phyloP scores from a whole-genome alignment of 345 rosid genomes.

The Carallia pectinifolia region DNA sequence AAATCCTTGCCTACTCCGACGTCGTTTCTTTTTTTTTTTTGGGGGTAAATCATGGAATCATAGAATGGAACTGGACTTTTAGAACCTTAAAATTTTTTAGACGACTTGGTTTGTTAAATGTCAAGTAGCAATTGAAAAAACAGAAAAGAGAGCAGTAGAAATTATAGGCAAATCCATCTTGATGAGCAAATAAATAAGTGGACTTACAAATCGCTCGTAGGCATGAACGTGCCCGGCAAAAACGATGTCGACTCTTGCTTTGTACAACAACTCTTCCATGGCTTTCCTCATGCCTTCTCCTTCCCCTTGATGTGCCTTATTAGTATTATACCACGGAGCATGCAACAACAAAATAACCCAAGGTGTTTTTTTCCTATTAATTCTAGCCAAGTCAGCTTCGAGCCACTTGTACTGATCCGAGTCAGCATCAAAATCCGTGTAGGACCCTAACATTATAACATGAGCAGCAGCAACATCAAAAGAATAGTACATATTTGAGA shows the following conservation, averaged over 20 bases:
- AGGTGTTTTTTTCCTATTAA: conserved; percentile 66
- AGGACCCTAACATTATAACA: conserved; percentile 69
- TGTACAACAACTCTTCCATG: conserved; percentile 70
- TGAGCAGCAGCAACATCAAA: conserved; percentile 68
- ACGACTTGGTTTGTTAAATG: no score
- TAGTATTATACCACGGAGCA: conserved; percentile 93
- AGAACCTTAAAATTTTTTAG: no score
- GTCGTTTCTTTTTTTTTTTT: no score
- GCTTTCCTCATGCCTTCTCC: conserved; percentile 80
- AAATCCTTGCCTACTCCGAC: no score
- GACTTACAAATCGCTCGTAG: conserved; percentile 87
- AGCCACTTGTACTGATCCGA: conserved; percentile 85
- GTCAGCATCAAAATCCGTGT: conserved; percentile 50
- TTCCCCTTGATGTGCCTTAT: conserved; percentile 82
- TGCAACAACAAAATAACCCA: conserved; percentile 83
- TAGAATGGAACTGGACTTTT: no score
- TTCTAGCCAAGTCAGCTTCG: conserved; percentile 45
- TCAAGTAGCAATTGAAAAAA: no score
- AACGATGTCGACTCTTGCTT: conserved; percentile 73
- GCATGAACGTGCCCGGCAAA: conserved; percentile 93
- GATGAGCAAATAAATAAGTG: background rate
- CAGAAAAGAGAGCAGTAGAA: background rate
- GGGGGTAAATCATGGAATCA: no score
- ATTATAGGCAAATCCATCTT: background rate
- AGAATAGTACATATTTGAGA: conserved; percentile 80